phyloP scores from a whole-genome alignment of 495 filamentous ascomycete species.

The Corynascus novoguineensis region DNA sequence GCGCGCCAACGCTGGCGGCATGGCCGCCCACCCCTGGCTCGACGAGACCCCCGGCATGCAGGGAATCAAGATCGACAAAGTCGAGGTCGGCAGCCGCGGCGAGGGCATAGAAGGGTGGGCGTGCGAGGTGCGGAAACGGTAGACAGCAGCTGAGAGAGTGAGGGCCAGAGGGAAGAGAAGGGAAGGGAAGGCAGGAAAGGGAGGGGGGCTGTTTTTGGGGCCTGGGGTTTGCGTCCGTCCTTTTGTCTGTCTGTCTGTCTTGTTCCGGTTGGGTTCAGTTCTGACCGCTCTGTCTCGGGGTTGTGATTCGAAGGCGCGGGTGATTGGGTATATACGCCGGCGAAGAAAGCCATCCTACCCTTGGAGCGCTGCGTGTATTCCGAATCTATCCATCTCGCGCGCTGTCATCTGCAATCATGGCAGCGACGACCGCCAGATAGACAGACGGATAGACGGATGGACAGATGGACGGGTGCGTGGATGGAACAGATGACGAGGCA shows the following conservation, averaged over 20 bases:
- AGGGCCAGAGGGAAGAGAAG: not conserved
- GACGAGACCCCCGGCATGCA: constrained; percentile 84
- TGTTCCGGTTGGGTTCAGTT: not conserved
- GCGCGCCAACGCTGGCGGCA: constrained; percentile 91
- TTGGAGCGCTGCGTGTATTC: not conserved
- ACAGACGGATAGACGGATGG: not conserved
- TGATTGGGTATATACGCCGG: too few species aligned
- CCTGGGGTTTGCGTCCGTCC: not conserved
- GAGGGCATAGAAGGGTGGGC: constrained; percentile 98
- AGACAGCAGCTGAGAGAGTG: constrained; percentile 16
- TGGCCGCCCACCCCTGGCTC: constrained; percentile 78
- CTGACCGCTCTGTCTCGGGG: not conserved
- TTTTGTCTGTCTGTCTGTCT: not conserved
- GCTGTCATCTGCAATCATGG: not conserved
- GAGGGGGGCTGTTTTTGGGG: not conserved
- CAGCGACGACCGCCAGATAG: not conserved
- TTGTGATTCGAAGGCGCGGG: too few species aligned
- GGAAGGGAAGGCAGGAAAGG: not conserved
- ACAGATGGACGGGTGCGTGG: not conserved
- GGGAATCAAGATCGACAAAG: constrained; percentile 59
- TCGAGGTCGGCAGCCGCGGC: constrained; percentile 73
- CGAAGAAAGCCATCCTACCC: too few species aligned
- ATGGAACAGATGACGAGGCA: too few species aligned
- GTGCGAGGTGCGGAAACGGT: constrained; percentile 80
- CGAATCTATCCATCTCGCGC: not conserved